Conservation (phyloP, 2,329 filamentous ascomycete species). For the Colletotrichum sp. region DNA sequence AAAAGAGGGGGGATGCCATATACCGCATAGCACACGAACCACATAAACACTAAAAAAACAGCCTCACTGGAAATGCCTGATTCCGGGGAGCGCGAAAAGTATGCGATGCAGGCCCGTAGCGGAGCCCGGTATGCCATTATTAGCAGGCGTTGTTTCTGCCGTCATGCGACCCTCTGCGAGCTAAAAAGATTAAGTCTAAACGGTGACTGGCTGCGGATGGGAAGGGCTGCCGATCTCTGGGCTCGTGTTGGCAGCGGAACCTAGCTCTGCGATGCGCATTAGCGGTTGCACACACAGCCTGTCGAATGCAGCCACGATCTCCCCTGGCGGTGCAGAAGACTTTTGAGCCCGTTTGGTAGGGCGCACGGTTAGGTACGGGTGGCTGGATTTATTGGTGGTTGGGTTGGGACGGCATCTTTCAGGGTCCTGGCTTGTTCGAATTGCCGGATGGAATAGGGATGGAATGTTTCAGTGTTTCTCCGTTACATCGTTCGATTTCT, state of each 20-base stretch:
- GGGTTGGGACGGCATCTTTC: not conserved
- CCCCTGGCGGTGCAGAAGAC: not conserved
- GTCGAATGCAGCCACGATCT: not conserved
- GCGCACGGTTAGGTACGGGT: not conserved
- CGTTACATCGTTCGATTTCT: not conserved
- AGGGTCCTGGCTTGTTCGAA: not conserved
- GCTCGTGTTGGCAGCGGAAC: not conserved
- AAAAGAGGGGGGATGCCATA: not conserved
- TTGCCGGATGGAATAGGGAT: not conserved
- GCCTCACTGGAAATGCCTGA: not conserved
- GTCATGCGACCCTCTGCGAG: not conserved
- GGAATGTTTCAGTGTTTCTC: not conserved
- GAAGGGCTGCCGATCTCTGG: not conserved
- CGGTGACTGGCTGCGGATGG: not conserved
- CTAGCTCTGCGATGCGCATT: not conserved
- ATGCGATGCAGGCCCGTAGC: not conserved
- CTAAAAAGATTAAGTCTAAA: not conserved
- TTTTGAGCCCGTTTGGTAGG: not conserved
- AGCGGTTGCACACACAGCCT: not conserved
- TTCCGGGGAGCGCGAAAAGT: not conserved
- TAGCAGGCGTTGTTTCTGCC: conserved; percentile 3
- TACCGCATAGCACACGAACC: not conserved
- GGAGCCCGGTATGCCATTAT: not conserved
- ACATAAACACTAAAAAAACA: not conserved
- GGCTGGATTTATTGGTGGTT: not conserved